Conservation (phyloP, 1,284 basidiomycete species). For the Trichosporon faecale region DNA sequence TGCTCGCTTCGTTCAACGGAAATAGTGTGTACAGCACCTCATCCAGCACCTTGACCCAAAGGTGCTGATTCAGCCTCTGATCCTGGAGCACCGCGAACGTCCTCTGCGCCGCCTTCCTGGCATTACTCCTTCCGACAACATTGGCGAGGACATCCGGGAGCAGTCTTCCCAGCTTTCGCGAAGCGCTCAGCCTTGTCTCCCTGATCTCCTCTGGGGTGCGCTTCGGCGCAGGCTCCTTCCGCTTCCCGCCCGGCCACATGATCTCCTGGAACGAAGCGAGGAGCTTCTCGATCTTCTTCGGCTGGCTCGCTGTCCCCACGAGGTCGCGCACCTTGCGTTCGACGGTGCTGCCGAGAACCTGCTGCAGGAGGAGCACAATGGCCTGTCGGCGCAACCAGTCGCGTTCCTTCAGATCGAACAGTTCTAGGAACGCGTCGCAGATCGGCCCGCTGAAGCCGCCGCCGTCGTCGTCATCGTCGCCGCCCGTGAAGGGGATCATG, state of each 20-base stretch:
- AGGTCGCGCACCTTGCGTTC: constrained; percentile 81
- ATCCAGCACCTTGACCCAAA: constrained; percentile 79
- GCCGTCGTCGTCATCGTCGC: constrained; percentile 77
- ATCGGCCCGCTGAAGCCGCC: constrained; percentile 90
- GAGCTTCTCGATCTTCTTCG: constrained; percentile 65
- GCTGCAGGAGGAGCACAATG: constrained; percentile 91
- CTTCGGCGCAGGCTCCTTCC: constrained; percentile 62
- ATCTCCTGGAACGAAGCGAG: constrained; percentile 66
- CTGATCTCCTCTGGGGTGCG: constrained; percentile 75
- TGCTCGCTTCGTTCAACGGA: background rate
- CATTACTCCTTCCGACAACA: constrained; percentile 92
- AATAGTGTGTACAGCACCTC: constrained; percentile 59
- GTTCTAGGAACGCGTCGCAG: constrained; percentile 83
- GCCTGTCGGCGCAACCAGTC: constrained; percentile 96
- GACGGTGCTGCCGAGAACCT: constrained; percentile 89
- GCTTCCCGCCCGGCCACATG: constrained; percentile 77
- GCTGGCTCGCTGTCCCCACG: constrained; percentile 62
- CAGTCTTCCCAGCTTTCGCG: constrained; percentile 70
- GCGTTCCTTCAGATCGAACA: constrained; percentile 91
- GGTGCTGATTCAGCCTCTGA: constrained; percentile 83
- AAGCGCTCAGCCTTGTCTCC: constrained; percentile 76
- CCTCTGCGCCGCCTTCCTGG: constrained; percentile 80
- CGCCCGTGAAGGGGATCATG: constrained; percentile 36
- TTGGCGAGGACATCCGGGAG: constrained; percentile 93
- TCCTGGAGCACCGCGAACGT: constrained; percentile 93